These are phyloP conservation scores for Trichoderma virens DNA, from an alignment of 495 filamentous ascomycete species.

Conservation along the genomic window DNA sequence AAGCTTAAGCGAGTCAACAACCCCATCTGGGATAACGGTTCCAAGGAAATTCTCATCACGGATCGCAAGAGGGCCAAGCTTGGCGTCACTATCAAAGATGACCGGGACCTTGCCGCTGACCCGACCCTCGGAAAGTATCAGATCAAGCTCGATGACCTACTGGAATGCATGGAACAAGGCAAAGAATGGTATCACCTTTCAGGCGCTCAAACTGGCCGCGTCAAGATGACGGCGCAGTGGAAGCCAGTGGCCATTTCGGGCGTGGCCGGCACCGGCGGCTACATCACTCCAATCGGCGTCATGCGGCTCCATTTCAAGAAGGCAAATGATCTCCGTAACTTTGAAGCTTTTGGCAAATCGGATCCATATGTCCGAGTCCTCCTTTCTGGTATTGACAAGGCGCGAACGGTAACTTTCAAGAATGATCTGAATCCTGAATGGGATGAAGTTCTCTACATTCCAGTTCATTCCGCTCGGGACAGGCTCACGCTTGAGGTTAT, in stretches of 20 bases:
- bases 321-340: slow-evolving; percentile 74
- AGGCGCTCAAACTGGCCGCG: slow-evolving; percentile 73
- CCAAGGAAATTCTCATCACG: slow-evolving; percentile 88
- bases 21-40: slow-evolving; percentile 83
- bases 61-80: slow-evolving; percentile 84
- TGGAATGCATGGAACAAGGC: slow-evolving; percentile 84
- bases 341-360: slow-evolving; percentile 93
- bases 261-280: slow-evolving; percentile 71
- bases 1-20: slow-evolving; percentile 95
- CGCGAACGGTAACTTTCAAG: slow-evolving; percentile 85
- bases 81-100: slow-evolving; percentile 90
- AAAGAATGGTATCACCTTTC: slow-evolving; percentile 92
- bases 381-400: slow-evolving; percentile 82
- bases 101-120: slow-evolving; percentile 75
- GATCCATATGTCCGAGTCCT: slow-evolving; percentile 88
- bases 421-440: slow-evolving; percentile 94
- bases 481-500: slow-evolving; percentile 87
- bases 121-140: slow-evolving; percentile 84
- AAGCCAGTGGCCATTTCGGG: slow-evolving; percentile 85
- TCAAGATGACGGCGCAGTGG: slow-evolving; percentile 86
- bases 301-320: slow-evolving; percentile 88
- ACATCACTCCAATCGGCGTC: slow-evolving; percentile 86
- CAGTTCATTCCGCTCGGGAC: slow-evolving; percentile 79
- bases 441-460: slow-evolving; percentile 93
- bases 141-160: slow-evolving; percentile 88